Conservation (phyloP, 495 filamentous ascomycete genomes). For the Penicillium fimorum region DNA sequence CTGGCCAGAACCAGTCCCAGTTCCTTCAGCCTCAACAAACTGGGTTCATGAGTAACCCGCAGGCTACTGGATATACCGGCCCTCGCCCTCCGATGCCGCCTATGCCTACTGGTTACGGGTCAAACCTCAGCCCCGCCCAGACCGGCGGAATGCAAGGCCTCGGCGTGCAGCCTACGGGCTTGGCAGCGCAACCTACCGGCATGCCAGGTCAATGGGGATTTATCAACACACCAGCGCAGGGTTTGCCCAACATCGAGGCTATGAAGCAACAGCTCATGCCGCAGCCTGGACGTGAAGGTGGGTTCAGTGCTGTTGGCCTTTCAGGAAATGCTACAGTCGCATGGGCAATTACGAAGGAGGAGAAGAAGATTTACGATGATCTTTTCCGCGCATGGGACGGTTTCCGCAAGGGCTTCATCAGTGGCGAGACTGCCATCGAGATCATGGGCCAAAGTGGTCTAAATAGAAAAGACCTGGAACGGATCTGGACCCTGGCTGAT, state of each 20-base stretch:
- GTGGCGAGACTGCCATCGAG: constrained; percentile 91
- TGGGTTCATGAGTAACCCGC: constrained; percentile 53
- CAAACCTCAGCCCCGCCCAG: constrained; percentile 62
- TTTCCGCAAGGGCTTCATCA: constrained; percentile 87
- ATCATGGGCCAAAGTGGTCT: constrained; percentile 96
- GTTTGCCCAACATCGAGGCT: constrained; percentile 89
- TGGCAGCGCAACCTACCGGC: constrained; percentile 95
- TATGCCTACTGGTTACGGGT: constrained; percentile 83
- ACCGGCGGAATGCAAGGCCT: constrained; percentile 46
- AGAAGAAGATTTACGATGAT: constrained; percentile 96
- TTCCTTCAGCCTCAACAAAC: constrained; percentile 48
- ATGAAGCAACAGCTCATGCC: constrained; percentile 98
- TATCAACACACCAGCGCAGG: constrained; percentile 87
- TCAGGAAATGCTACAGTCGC: constrained; percentile 93
- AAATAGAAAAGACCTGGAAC: constrained; percentile 83
- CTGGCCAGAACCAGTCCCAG: constrained; percentile 39
- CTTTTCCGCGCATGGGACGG: constrained; percentile 98
- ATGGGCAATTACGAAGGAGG: constrained; percentile 98
- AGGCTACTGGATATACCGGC: constrained; percentile 64
- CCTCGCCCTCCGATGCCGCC: constrained; percentile 90
- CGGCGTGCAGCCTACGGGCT: constrained; percentile 45
- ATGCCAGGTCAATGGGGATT: constrained; percentile 96
- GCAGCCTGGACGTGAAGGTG: constrained; percentile 87
- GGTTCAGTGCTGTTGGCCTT: constrained; percentile 83
- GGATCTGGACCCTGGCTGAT: constrained; percentile 93